These are phyloP conservation scores for Talaromyces trachyspermus DNA, from an alignment of 495 filamentous ascomycete species.

Conservation along the genomic window DNA sequence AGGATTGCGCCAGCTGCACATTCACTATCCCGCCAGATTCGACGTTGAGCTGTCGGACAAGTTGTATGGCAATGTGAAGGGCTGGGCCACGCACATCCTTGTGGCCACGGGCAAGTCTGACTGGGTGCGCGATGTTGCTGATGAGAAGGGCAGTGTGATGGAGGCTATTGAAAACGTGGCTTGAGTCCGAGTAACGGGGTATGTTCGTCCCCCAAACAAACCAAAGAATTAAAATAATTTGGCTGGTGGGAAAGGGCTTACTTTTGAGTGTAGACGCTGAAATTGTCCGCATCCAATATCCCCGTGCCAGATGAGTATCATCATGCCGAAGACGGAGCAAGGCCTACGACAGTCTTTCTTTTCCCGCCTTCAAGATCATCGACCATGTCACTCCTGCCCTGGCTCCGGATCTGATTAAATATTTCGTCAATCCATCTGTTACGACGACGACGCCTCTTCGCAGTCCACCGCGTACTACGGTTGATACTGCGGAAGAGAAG, in stretches of 20 bases:
- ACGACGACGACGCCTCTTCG: conserved; percentile 69
- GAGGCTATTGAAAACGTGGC: conserved; percentile 64
- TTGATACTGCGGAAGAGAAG: conserved; percentile 17
- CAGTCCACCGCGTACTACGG: too few relatives aligned
- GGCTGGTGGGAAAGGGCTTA: too few relatives aligned
- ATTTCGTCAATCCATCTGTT: conserved; percentile 62
- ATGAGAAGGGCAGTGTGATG: conserved; percentile 94
- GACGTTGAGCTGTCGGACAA: conserved; percentile 69
- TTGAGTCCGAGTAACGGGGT: conserved; percentile 70
- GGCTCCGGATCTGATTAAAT: conserved; percentile 62
- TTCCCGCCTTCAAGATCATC: conserved; percentile 76
- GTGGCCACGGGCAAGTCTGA: conserved; percentile 94
- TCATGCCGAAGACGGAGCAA: conserved; percentile 44
- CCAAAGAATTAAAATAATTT: too few relatives aligned
- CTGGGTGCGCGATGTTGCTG: conserved; percentile 83
- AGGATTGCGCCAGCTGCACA: conserved; percentile 82
- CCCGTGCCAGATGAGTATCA: conserved; percentile 59
- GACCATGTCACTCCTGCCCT: conserved; percentile 76
- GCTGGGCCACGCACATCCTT: conserved; percentile 81
- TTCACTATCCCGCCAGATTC: conserved; percentile 69
- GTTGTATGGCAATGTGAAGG: conserved; percentile 81
- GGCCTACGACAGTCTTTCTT: conserved; percentile 75
- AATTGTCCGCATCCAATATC: conserved; percentile 92
- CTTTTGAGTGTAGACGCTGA: conserved; percentile 55
- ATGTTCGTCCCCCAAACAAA: conserved; percentile 22